Evolutionary conservation across 177 flowering plant species (phyloP).

Genomic region (Vitis hybrid): DNA sequence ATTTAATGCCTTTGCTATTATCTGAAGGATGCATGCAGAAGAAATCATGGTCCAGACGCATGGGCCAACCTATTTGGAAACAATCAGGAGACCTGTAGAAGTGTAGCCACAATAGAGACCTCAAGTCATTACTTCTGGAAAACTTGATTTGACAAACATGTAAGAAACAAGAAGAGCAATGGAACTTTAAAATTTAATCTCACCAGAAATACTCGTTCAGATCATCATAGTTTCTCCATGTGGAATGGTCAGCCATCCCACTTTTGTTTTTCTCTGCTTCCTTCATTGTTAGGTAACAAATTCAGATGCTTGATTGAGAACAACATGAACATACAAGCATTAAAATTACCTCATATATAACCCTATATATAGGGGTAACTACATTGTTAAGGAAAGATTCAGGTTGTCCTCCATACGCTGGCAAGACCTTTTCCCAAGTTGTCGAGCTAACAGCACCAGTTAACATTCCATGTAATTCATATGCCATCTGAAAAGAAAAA

Average conservation of each 20-base stretch:
- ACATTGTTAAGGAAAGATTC: slow-evolving; percentile 66
- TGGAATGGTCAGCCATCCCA: slow-evolving; percentile 63
- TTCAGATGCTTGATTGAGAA: slow-evolving; percentile 16
- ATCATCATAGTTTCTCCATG: slow-evolving; percentile 80
- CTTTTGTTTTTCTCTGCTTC: slow-evolving; percentile 59
- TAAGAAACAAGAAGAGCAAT: neutral
- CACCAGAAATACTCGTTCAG: slow-evolving; percentile 77
- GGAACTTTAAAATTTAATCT: slow-evolving; percentile 2
- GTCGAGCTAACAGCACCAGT: slow-evolving; percentile 54
- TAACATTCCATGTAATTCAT: slow-evolving; percentile 72
- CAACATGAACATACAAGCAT: neutral
- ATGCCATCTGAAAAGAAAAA: slow-evolving; percentile 72
- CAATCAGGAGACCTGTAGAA: slow-evolving; percentile 79
- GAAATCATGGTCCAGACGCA: slow-evolving; percentile 70
- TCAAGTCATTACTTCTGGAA: slow-evolving; percentile 8
- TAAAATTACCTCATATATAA: slow-evolving; percentile 54
- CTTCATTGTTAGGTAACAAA: slow-evolving; percentile 28
- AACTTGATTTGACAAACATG: neutral
- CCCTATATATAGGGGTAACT: slow-evolving; percentile 66
- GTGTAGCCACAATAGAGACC: slow-evolving; percentile 1
- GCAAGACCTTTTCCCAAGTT: slow-evolving; percentile 60
- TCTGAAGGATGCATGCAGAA: slow-evolving; percentile 38
- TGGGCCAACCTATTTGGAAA: slow-evolving; percentile 93
- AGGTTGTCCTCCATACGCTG: slow-evolving; percentile 65
- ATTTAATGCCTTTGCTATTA: slow-evolving; percentile 18